Conservation (phyloP, 1,284 basidiomycete species). For the Heliocybe sulcata region DNA sequence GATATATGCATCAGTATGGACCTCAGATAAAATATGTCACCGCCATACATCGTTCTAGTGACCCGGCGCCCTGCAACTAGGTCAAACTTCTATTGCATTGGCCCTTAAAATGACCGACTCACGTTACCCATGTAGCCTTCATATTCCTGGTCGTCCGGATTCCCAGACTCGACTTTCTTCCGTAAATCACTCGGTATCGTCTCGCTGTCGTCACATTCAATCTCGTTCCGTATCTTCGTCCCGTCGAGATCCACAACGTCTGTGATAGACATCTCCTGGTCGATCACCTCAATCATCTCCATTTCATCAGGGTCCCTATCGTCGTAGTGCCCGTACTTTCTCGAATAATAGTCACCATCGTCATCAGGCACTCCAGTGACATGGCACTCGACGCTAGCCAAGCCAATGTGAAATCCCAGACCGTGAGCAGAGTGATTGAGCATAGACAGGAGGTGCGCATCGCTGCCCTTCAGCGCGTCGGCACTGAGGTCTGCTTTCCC, state of each 20-base stretch:
- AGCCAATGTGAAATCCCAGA: slow-evolving; percentile 17
- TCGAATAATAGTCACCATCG: slow-evolving; percentile 13
- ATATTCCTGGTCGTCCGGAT: slow-evolving; percentile 30
- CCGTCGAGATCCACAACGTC: slow-evolving; percentile 31
- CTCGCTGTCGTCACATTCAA: slow-evolving; percentile 19
- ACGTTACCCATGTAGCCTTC: slow-evolving; percentile 38
- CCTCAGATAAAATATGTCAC: neutral
- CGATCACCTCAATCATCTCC: slow-evolving; percentile 22
- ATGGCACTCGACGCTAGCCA: slow-evolving; percentile 30
- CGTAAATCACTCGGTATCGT: slow-evolving; percentile 24
- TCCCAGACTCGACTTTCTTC: slow-evolving; percentile 20
- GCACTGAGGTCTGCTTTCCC: slow-evolving; percentile 13
- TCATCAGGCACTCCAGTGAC: slow-evolving; percentile 25
- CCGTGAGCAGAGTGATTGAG: slow-evolving; percentile 12
- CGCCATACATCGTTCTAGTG: slow-evolving; percentile 12
- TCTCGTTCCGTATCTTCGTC: slow-evolving; percentile 9
- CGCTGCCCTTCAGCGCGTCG: slow-evolving; percentile 17
- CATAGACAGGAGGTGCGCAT: slow-evolving; percentile 13
- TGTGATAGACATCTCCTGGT: slow-evolving; percentile 17
- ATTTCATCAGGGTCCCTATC: slow-evolving; percentile 17
- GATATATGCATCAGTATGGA: neutral
- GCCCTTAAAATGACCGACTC: slow-evolving; percentile 15
- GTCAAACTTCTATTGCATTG: slow-evolving; percentile 10
- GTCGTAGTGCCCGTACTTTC: slow-evolving; percentile 8
- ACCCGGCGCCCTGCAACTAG: slow-evolving; percentile 10